phyloP scores from a whole-genome alignment of 208 protist species.

The Strigomonas culicis region DNA sequence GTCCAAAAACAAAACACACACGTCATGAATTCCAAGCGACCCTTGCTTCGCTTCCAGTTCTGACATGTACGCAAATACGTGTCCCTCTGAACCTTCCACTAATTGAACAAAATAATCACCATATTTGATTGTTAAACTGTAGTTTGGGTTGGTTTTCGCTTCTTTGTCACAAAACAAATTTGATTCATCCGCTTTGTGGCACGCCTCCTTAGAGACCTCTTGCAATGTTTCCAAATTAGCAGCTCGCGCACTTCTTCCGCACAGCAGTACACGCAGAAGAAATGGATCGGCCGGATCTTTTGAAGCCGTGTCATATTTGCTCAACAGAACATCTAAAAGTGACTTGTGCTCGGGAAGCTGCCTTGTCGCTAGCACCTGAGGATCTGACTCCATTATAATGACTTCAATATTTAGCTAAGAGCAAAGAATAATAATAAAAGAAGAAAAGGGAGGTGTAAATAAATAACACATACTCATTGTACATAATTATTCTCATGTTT shows the following conservation, averaged over 20 bases:
- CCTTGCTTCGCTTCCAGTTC: conserved; percentile 26
- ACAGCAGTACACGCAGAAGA: conserved; percentile 12
- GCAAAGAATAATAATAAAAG: not conserved
- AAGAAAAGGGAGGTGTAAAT: not conserved
- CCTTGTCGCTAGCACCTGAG: not conserved
- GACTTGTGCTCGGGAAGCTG: conserved; percentile 11
- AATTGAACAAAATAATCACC: conserved; percentile 59
- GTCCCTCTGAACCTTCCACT: conserved; percentile 55
- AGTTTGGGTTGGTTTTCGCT: conserved; percentile 2
- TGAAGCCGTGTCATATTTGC: not conserved
- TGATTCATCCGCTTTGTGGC: conserved; percentile 10
- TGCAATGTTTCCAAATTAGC: conserved; percentile 4
- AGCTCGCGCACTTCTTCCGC: not conserved
- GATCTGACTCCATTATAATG: not conserved
- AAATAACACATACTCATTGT: not conserved
- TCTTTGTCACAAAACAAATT: conserved; percentile 10
- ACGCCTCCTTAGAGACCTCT: conserved; percentile 12
- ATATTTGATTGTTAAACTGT: conserved; percentile 54
- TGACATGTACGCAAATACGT: conserved; percentile 43
- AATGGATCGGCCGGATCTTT: conserved; percentile 11
- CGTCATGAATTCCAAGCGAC: conserved; percentile 20
- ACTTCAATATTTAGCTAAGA: not conserved
- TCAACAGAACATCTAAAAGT: conserved; percentile 12
- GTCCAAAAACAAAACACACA: conserved; percentile 56
- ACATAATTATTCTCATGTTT: not conserved